Conservation (phyloP, 2,329 filamentous ascomycete species). For the Cryphonectria parasitica region DNA sequence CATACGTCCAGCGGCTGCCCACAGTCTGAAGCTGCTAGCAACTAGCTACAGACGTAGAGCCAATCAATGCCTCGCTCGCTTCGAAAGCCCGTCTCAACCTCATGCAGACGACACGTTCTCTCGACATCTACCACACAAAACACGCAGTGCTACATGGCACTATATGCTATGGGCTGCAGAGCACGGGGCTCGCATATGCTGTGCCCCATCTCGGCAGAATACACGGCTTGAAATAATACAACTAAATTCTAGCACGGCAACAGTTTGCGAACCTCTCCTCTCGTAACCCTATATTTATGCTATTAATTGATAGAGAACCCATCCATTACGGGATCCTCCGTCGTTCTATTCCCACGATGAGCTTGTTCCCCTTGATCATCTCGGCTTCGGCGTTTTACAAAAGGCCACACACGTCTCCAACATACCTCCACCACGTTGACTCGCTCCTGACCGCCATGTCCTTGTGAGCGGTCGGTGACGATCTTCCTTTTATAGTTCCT, state of each 20-base stretch:
- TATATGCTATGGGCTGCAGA: background rate
- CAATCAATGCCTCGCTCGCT: background rate
- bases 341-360: background rate
- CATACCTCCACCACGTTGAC: background rate
- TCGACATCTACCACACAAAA: background rate
- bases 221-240: background rate
- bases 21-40: background rate
- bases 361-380: background rate
- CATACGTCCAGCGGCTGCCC: background rate
- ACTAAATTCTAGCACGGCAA: slow-evolving; percentile 2
- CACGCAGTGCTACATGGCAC: background rate
- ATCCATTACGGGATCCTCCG: background rate
- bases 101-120: slow-evolving; percentile 1
- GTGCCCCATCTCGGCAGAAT: background rate
- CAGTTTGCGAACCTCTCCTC: slow-evolving; percentile 5
- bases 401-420: background rate
- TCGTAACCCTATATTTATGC: background rate
- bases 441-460: background rate
- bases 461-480: background rate
- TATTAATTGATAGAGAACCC: background rate
- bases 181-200: background rate
- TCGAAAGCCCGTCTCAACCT: background rate
- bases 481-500: background rate
- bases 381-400: background rate
- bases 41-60: background rate